Conservation (phyloP, 1,139 yeast species). For the Fermentozyma sake region DNA sequence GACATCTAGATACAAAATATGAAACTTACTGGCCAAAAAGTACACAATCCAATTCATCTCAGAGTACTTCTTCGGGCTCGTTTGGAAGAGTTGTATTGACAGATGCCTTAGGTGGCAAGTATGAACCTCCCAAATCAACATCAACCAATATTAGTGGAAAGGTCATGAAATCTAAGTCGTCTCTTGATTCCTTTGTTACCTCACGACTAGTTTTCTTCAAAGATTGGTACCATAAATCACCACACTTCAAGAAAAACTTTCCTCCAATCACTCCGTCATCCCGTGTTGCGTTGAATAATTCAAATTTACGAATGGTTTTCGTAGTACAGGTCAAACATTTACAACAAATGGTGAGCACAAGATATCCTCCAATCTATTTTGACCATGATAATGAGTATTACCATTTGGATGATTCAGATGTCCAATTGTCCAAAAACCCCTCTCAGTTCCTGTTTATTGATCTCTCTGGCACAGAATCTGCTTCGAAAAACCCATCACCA, state of each 20-base stretch:
- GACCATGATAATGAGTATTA: conserved; percentile 17
- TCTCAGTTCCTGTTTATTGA: conserved; percentile 4
- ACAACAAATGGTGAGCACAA: conserved; percentile 6
- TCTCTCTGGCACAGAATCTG: conserved; percentile 3
- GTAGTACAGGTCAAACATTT: conserved; percentile 18
- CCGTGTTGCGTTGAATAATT: conserved; percentile 5
- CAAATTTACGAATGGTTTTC: conserved; percentile 16
- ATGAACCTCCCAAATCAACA: too few species aligned
- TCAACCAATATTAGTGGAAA: too few species aligned
- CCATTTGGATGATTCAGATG: conserved; percentile 5
- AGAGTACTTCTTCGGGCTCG: not conserved
- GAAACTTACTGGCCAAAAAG: conserved; percentile 2
- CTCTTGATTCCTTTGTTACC: conserved; percentile 19
- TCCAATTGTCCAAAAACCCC: not conserved
- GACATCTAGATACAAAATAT: conserved; percentile 29
- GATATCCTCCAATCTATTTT: conserved; percentile 18
- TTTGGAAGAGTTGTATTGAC: conserved; percentile 18
- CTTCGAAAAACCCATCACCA: not conserved
- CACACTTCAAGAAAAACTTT: conserved; percentile 14
- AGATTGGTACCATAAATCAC: conserved; percentile 35
- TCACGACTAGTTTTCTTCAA: conserved; percentile 29
- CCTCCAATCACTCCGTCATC: conserved; percentile 3
- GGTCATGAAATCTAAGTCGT: too few species aligned
- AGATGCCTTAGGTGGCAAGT: conserved; percentile 11
- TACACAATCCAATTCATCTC: not conserved